Percentiles rank a stretch among this genome's conserved stretches.
These are phyloP conservation scores for Coemansia sp. DNA, from an alignment of 192 early-diverging fungal species.

Conservation along the genomic window DNA sequence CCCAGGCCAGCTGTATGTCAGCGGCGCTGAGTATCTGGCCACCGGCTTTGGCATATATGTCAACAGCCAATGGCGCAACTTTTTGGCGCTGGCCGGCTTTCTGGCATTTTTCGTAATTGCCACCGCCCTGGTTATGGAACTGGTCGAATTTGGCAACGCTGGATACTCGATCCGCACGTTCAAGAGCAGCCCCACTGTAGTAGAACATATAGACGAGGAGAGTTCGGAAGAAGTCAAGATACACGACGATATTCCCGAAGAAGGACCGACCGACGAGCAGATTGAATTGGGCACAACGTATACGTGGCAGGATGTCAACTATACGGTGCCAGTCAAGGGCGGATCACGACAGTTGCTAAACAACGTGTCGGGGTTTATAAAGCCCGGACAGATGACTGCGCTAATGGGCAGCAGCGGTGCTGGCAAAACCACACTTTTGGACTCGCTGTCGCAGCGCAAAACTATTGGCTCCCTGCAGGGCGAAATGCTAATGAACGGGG, in stretches of 20 bases:
- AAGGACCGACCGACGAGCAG: conserved; percentile 35
- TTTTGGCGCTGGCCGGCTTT: conserved; percentile 56
- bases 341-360: conserved; percentile 65
- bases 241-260: background rate
- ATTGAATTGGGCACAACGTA: conserved; percentile 56
- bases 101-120: conserved; percentile 32
- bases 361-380: conserved; percentile 60
- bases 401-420: conserved; percentile 63
- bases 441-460: conserved; percentile 70
- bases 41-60: conserved; percentile 57
- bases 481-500: conserved; percentile 63
- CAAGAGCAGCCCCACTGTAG: conserved; percentile 35
- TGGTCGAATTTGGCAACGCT: conserved; percentile 59
- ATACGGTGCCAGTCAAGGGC: conserved; percentile 65
- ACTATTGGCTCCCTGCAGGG: conserved; percentile 59
- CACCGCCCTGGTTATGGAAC: conserved; percentile 57
- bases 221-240: background rate
- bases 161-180: conserved; percentile 55
- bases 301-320: conserved; percentile 65
- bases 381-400: conserved; percentile 70
- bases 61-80: conserved; percentile 58
- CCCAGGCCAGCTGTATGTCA: conserved; percentile 56
- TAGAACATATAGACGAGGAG: conserved; percentile 13
- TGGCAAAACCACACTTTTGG: conserved; percentile 75
- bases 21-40: conserved; percentile 61